These are phyloP conservation scores for Fraxinus xanthoxyloides DNA, from an alignment of 305 asterid genomes.

Conservation along the genomic window DNA sequence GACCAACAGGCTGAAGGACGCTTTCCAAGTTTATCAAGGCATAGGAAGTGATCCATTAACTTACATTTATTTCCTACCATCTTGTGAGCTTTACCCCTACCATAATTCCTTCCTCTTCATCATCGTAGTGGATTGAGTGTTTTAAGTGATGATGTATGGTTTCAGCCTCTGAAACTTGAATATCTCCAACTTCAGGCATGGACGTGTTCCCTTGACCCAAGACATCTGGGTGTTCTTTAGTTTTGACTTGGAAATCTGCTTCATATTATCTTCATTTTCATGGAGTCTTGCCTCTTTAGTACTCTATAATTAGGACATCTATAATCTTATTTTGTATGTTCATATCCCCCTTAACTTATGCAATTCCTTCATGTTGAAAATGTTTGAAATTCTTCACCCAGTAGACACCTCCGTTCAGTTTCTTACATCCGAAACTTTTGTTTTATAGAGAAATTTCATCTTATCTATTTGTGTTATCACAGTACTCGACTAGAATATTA, in stretches of 20 bases:
- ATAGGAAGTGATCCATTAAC: neutral
- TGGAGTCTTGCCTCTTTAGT: neutral
- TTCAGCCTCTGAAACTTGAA: neutral
- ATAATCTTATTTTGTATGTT: neutral
- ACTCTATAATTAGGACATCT: neutral
- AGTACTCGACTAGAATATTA: neutral
- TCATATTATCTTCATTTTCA: neutral
- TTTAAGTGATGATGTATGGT: neutral
- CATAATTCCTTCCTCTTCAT: neutral
- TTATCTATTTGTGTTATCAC: neutral
- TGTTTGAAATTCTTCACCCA: neutral
- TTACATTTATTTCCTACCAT: neutral
- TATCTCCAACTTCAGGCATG: neutral
- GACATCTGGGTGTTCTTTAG: neutral
- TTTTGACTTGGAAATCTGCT: neutral
- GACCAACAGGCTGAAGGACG: neutral
- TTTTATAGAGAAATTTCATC: neutral
- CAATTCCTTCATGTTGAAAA: neutral
- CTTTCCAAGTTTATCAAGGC: neutral
- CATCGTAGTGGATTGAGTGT: neutral
- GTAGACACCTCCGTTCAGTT: neutral
- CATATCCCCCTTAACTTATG: neutral
- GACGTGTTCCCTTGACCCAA: neutral
- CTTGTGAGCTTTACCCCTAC: neutral
- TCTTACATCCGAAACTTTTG: neutral